Base-by-base conservation (phyloP, 306 rosid species). In the Phaseolus lunatus region DNA sequence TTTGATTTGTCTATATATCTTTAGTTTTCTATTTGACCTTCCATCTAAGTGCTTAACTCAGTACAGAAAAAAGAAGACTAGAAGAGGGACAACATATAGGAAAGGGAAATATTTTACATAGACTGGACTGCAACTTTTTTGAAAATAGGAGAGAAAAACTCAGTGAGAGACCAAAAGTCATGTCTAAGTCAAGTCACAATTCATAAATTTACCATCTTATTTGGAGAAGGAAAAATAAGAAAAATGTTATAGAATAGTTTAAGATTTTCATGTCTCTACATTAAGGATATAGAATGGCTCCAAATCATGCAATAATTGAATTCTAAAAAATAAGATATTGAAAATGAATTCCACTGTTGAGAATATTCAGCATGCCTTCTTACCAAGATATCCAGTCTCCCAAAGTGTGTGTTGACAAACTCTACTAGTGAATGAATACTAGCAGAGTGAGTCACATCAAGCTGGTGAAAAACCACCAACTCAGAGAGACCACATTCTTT, bases 351-450 rank as follows among this genome's bases (percentile, higher is more conserved):
- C 45, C 47, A 56, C 10, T 20, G 53, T 31, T 67, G 2, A 33
- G 43, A 75, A 62, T 69, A 75, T 81, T 50, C 5, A 39, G 4
- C 26, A 54, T 71, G 54, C 0, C 11, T 57, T 64, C 71, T 81
- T 67, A 86, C 85, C 86, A 86, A 65, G 44, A 86, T 83, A 77
- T 86, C 89, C 61, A 86, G 86, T 67, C 71, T 80, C 15, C 85
- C 86, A 72, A 83, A 83, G 7, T 83, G 72, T 35, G 48, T 31
- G 48, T 37, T 52, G 8, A 83, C 68, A 73, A 86, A 83, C 43
- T 83, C 76, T 18, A 43, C 79, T 2, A 86, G 54, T n/a, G 86
- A 76, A 5, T 67, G 62, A 50, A 86, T 77, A 80, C 87, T 86
- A 9, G 72, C 50, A 35, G 20, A 54, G 35, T 86, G 73, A 15